Evolutionary conservation across 2,329 filamentous ascomycete genomes (phyloP), one percentile per base, ranked within the genome.

Genomic region (Cladosporium sp.): DNA sequence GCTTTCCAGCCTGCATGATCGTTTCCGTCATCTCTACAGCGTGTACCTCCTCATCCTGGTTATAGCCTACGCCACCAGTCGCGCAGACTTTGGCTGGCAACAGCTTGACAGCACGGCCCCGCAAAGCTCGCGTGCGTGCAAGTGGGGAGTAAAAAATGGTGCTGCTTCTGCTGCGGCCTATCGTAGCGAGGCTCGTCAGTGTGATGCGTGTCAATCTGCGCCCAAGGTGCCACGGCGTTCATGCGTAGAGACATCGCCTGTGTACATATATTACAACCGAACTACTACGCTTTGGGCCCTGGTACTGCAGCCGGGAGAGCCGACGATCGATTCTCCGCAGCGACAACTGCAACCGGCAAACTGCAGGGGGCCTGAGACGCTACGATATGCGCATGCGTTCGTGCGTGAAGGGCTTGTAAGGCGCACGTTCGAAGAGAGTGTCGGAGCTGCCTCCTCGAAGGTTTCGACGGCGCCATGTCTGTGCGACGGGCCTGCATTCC

Each of bases 251-350:
- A 40, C 23, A 14, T 59, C 56, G 56, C 56, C 35, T 59, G 33
- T 29, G 56, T 59, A 46, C 56, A 46, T 59, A 59, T 40, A 46
- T 59, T 46, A 59, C 56, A 59, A 23, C 56, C 33, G 35, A 40
- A 18, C 55, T 16, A 28, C 37, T 29, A 16, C 55, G 12, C 5
- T n/a, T 12, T 18, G 10, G 11, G 14, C 33, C n/a, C 56, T 29
- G 18, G 33, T 16, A 7, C 2, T 46, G 40, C 40, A 21, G 40
- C 40, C 14, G 29, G 35, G 26, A 50, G 58, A 61, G 58, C 58
- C 44, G 59, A 23, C 59, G 59, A 62, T 62, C 59, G 59, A 62
- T 62, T 52, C 59, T 62, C 59, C 59, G 59, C 33, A 57, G 55
- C 28, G 53, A 29, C 55, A 57, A 37, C n/a, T 46, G 40, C 40